Base-by-base conservation (phyloP, 306 rosid genomes). In the Trifolium dubium region DNA sequence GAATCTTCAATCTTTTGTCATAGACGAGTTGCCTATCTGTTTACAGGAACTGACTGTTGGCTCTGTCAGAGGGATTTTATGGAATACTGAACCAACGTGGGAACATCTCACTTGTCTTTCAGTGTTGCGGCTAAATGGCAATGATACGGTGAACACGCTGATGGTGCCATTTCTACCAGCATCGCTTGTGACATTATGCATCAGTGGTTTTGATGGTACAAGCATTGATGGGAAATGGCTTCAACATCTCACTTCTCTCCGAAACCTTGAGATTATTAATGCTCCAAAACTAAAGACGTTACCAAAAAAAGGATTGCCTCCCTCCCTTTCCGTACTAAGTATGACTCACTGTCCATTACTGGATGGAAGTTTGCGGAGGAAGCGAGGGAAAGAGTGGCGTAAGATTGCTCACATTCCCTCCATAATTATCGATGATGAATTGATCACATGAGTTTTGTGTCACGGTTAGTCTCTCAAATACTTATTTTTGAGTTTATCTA, bases 351-450 rank as follows among this genome's bases (percentile, higher is more conserved):
- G 71, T 23, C 71, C 71, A 41, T 67, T 67, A 15, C 23, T 67
- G 28, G 40, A 46, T 12, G 56, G 23, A 67, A 44, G 56, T 44
- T 7, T 28, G 14, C 40, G 8, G 28, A 28, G 41, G 40, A 67
- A 67, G 23, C 56, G 12, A 13, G 72, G 72, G 41, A 67, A 43
- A 23, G 72, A 67, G 56, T 67, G 72, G 72, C 28, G 23, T 44
- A 67, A 67, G 13, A 19, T 66, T 66, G 13, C 71, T 23, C 71
- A 12, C 19, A 43, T 66, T 28, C 29, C 56, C 17, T 6, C 23
- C 40, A 14, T 67, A 44, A 10, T 23, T 6, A 67, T 67, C 14
- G 5, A 44, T 0, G 14, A 14, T 2, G 19, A 44, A 67, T 13
- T 44, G 55, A 67, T 66, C 55, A 19, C 54, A 18, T 40, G 10